phyloP scores from a whole-genome alignment of 805 yeast genomes.

The Nakazawaea populi region DNA sequence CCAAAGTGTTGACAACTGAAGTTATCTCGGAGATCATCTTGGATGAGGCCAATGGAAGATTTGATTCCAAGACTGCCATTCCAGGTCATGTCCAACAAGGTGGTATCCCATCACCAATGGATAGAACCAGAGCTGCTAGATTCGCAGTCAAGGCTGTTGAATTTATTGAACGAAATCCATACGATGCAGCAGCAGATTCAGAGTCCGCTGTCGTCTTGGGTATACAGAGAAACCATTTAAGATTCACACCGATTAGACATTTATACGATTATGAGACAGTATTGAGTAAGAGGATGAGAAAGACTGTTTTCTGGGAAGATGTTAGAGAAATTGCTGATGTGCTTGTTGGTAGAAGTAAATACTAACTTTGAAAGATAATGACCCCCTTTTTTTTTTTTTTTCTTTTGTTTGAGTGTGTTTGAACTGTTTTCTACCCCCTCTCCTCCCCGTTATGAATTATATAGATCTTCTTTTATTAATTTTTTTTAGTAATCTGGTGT shows the following conservation, averaged over 20 bases:
- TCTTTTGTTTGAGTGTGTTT: not conserved
- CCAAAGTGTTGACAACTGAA: slow-evolving; percentile 61
- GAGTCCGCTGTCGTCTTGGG: slow-evolving; percentile 83
- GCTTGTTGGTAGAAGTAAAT: slow-evolving; percentile 62
- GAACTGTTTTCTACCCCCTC: too few relatives aligned
- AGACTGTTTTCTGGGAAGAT: slow-evolving; percentile 75
- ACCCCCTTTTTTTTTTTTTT: not conserved
- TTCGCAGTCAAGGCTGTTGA: slow-evolving; percentile 65
- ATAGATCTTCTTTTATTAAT: too few relatives aligned
- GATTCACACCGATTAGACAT: slow-evolving; percentile 65
- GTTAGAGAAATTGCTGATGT: slow-evolving; percentile 77
- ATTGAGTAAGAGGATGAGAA: slow-evolving; percentile 77
- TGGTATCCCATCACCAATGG: slow-evolving; percentile 70
- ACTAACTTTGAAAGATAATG: not conserved
- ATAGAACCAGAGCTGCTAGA: slow-evolving; percentile 69
- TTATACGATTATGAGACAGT: slow-evolving; percentile 88
- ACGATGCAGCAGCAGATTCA: slow-evolving; percentile 27
- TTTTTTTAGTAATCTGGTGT: too few relatives aligned
- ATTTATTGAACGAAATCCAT: slow-evolving; percentile 46
- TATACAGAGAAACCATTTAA: slow-evolving; percentile 68
- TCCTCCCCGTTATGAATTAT: too few relatives aligned
- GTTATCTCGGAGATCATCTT: slow-evolving; percentile 66
- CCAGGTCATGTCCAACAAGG: slow-evolving; percentile 92
- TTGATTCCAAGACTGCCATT: slow-evolving; percentile 73
- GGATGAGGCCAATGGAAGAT: slow-evolving; percentile 57